phyloP scores from a whole-genome alignment of 73 alveolate genomes.

The Symbiodinium natans region DNA sequence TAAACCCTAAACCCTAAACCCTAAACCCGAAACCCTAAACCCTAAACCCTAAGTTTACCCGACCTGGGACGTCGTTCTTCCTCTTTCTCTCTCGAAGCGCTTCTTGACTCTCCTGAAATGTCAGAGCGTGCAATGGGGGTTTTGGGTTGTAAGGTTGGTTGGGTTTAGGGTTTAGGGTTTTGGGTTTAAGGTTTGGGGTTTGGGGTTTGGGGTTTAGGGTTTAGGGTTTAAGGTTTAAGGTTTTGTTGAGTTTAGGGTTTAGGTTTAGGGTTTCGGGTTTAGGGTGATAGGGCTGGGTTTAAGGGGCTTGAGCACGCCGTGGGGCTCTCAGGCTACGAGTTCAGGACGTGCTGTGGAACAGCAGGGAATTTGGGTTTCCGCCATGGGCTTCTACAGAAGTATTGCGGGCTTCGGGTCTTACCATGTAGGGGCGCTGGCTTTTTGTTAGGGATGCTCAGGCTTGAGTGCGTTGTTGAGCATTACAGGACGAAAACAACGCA shows the following conservation, averaged over 20 bases:
- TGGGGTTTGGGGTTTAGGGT: not conserved
- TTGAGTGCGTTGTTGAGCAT: no score
- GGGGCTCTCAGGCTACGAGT: no score
- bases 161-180: not conserved
- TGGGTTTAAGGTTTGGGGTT: not conserved
- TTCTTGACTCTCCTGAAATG: conserved; percentile 71
- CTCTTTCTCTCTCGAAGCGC: conserved; percentile 64
- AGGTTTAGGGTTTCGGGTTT: not conserved
- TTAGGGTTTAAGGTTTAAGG: not conserved
- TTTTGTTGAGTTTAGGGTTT: not conserved
- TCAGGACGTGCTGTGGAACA: no score
- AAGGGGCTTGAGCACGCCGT: no score
- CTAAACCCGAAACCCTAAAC: not conserved
- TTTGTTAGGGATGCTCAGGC: no score
- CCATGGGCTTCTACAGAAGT: no score
- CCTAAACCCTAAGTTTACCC: not conserved
- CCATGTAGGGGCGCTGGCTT: no score
- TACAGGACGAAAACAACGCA: no score
- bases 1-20: not conserved
- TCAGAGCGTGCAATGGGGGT: not conserved
- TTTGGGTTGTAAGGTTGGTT: no score
- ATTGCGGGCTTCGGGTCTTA: no score
- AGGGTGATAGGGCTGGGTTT: not conserved
- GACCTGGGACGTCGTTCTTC: conserved; percentile 20
- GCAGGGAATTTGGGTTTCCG: no score